Evolutionary conservation across 73 alveolate genomes (phyloP).

Genomic region (Blepharisma stoltei): DNA sequence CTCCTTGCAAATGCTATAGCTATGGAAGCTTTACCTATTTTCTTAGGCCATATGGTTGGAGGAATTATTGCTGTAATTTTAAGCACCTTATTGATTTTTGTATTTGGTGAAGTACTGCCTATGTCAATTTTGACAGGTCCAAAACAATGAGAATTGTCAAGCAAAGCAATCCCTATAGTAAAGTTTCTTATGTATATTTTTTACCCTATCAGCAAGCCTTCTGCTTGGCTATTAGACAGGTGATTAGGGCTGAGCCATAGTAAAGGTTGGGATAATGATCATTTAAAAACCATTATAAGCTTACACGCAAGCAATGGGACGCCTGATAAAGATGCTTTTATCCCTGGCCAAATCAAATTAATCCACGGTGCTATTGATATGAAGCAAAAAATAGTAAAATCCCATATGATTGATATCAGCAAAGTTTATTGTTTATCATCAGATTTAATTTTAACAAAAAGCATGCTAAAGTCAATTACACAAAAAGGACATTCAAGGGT

Average conservation of each 20-base stretch:
- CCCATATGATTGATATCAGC: not conserved
- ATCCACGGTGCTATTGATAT: conserved; percentile 27
- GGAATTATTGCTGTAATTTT: conserved; percentile 83
- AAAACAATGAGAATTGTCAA: conserved; percentile 77
- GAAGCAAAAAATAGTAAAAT: not conserved
- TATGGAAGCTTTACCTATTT: conserved; percentile 93
- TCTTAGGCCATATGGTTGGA: conserved; percentile 83
- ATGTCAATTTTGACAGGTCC: conserved; percentile 97
- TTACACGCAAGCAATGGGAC: conserved; percentile 18
- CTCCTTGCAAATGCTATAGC: conserved; percentile 91
- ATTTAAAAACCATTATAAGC: conserved; percentile 33
- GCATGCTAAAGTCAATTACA: not conserved
- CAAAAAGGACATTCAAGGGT: conserved; percentile 4
- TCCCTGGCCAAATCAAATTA: conserved; percentile 2
- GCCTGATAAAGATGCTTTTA: not conserved
- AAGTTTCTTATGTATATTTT: conserved; percentile 57
- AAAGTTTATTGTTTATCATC: not conserved
- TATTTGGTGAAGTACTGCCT: conserved; percentile 94
- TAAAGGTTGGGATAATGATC: conserved; percentile 32
- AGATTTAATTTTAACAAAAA: not conserved
- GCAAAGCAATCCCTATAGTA: conserved; percentile 80
- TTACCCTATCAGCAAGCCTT: conserved; percentile 63
- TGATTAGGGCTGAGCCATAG: conserved; percentile 47
- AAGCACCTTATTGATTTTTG: conserved; percentile 81
- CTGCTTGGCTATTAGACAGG: conserved; percentile 63